A percentile compares a stretch with the other conserved stretches of the same genome.
Conservation (phyloP, 495 filamentous ascomycete genomes). For the Lasiosphaeria ovina region DNA sequence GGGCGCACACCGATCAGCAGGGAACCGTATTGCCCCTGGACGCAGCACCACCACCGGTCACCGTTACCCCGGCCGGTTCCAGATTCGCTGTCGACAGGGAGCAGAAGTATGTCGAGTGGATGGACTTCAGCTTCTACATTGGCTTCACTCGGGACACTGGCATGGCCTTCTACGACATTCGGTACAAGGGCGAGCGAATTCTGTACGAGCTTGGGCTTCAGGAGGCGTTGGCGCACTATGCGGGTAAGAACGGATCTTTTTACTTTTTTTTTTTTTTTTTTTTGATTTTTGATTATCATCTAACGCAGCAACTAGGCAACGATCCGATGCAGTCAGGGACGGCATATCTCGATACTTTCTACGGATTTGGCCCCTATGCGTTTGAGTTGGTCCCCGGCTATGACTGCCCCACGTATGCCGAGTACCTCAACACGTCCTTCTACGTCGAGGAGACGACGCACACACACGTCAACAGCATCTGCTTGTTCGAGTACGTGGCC, state of each 20-base stretch:
- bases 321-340: constrained; percentile 46
- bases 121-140: constrained; percentile 54
- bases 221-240: constrained; percentile 57
- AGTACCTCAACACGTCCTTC: constrained; percentile 43
- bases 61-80: constrained; percentile 37
- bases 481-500: constrained; percentile 49
- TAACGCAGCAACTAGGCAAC: constrained; percentile 26
- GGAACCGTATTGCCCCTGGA: constrained; percentile 37
- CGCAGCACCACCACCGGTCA: constrained; percentile 34
- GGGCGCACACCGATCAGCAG: constrained; percentile 38
- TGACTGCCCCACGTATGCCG: constrained; percentile 51
- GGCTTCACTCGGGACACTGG: constrained; percentile 45
- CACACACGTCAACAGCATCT: constrained; percentile 45
- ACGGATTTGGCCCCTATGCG: constrained; percentile 45
- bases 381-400: constrained; percentile 51
- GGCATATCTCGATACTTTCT: constrained; percentile 46
- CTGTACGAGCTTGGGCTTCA: constrained; percentile 57
- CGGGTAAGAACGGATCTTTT: constrained; percentile 24
- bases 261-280: neutral
- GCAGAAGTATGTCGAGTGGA: constrained; percentile 52
- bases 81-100: constrained; percentile 43
- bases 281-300: no score
- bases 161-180: constrained; percentile 47
- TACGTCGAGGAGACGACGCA: constrained; percentile 40
- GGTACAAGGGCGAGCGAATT: constrained; percentile 51